These are phyloP conservation scores for Gracilariopsis chorda DNA, from an alignment of 23 red algal genomes.

Conservation along the genomic window DNA sequence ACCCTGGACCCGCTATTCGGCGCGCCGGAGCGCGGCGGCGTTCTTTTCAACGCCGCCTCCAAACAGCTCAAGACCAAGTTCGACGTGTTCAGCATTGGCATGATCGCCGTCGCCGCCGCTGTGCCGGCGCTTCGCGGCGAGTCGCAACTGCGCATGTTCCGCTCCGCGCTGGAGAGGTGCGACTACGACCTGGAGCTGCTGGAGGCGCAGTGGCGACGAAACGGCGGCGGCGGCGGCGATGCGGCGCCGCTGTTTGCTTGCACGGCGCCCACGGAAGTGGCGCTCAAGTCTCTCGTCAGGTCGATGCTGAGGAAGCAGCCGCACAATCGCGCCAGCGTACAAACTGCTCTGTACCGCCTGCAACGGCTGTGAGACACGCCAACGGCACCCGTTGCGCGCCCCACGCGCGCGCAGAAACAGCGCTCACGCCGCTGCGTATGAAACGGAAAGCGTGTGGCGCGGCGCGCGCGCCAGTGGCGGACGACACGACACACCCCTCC, in stretches of 20 bases:
- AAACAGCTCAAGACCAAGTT: too few species aligned
- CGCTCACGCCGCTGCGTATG: too few species aligned
- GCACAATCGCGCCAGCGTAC: not conserved
- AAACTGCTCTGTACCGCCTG: not conserved
- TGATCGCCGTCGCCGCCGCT: slow-evolving; percentile 62
- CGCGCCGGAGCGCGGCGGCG: slow-evolving; percentile 61
- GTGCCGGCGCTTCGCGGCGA: slow-evolving; percentile 20
- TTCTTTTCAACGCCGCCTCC: not conserved
- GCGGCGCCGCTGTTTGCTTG: too few species aligned
- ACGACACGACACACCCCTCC: too few species aligned
- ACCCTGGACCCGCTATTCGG: slow-evolving; percentile 80
- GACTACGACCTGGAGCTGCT: slow-evolving; percentile 34
- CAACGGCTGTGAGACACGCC: too few species aligned
- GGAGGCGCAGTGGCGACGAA: not conserved
- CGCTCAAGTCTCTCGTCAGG: not conserved
- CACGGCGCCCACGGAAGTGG: too few species aligned
- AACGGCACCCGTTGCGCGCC: too few species aligned
- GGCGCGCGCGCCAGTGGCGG: too few species aligned
- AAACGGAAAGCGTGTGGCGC: too few species aligned
- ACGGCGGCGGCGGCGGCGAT: not conserved
- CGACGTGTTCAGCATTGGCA: slow-evolving; percentile 83
- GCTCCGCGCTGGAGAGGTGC: slow-evolving; percentile 15
- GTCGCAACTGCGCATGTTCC: slow-evolving; percentile 7
- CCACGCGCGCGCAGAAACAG: too few species aligned
- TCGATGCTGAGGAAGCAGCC: slow-evolving; percentile 28